Conservation (phyloP, 257 asterid genomes). For the Rhazya stricta region DNA sequence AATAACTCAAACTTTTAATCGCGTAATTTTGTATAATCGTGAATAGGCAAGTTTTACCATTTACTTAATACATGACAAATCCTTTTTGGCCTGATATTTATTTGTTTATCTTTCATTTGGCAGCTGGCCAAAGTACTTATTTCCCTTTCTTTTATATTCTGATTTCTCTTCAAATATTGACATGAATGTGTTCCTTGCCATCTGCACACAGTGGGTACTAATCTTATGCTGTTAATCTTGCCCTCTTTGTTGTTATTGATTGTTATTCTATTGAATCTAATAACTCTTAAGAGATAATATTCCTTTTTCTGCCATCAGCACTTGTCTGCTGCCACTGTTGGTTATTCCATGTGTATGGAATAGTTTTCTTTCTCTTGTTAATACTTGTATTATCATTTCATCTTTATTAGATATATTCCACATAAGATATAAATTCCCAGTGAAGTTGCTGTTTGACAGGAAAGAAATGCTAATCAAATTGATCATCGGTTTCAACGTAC, state of each 20-base stretch:
- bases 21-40: not conserved
- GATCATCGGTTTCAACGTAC: slow-evolving; percentile 96
- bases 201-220: not conserved
- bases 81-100: not conserved
- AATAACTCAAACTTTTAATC: not conserved
- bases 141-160: not conserved
- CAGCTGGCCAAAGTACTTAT: not conserved
- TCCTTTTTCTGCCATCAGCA: not conserved
- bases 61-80: not conserved
- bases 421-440: not conserved
- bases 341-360: not conserved
- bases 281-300: not conserved
- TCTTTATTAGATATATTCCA: not conserved
- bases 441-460: slow-evolving; percentile 27
- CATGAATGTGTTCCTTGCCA: not conserved
- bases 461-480: slow-evolving; percentile 22
- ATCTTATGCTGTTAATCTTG: not conserved
- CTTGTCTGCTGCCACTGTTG: not conserved
- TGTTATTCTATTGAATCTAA: not conserved
- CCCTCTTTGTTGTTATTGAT: not conserved
- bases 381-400: not conserved
- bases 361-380: not conserved
- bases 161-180: not conserved
- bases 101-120: not conserved
- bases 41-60: not conserved